Evolutionary conservation across 2,329 filamentous ascomycete genomes (phyloP).

Genomic region (Talaromyces islandicus): DNA sequence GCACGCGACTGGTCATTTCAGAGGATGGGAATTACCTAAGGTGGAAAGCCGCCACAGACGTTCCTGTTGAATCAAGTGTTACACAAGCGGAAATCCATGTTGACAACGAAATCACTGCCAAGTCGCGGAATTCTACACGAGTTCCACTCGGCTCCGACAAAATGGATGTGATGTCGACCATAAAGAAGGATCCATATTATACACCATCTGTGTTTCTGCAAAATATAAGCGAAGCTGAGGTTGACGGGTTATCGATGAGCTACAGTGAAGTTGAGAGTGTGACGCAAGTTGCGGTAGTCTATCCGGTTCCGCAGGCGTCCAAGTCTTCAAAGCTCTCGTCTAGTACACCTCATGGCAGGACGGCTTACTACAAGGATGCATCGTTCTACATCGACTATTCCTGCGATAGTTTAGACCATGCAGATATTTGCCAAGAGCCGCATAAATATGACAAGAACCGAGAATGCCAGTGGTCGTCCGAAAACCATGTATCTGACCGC

Average conservation of each 20-base stretch:
- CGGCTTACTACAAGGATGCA: constrained; percentile 66
- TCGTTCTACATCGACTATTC: constrained; percentile 72
- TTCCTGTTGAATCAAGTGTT: constrained; percentile 26
- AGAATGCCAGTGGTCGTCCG: neutral
- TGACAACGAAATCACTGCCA: neutral
- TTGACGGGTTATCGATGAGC: constrained; percentile 1
- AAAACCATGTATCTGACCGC: neutral
- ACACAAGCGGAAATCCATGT: neutral
- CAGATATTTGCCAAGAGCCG: neutral
- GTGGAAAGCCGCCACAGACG: constrained; percentile 64
- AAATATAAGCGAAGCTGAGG: neutral
- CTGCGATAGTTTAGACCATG: neutral
- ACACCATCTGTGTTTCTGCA: constrained; percentile 1
- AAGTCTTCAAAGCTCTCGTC: constrained; percentile 14
- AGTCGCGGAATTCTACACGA: neutral
- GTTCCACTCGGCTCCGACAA: constrained; percentile 1
- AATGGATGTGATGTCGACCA: neutral
- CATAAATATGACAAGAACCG: neutral
- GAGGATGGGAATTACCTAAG: constrained; percentile 71
- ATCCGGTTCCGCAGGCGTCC: constrained; percentile 14
- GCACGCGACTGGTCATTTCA: constrained; percentile 70
- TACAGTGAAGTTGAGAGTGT: constrained; percentile 1
- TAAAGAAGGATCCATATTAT: neutral
- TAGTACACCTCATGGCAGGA: constrained; percentile 66
- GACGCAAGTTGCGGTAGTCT: neutral